phyloP scores from a whole-genome alignment of 805 yeast species.

The Zygosaccharomyces kombuchaensis region DNA sequence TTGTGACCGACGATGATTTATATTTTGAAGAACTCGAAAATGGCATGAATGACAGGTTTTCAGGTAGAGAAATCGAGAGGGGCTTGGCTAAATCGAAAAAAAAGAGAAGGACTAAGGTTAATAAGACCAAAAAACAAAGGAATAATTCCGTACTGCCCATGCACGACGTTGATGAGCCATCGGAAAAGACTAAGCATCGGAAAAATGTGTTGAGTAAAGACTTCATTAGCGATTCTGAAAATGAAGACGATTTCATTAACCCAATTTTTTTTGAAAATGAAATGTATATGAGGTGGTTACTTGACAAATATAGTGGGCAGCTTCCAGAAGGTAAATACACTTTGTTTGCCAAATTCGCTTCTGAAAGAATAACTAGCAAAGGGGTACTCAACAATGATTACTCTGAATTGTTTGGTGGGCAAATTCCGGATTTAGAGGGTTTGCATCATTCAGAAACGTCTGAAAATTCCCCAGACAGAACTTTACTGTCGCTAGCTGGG shows the following conservation, averaged over 20 bases:
- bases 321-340: constrained; percentile 22
- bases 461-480: constrained; percentile 16
- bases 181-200: constrained; percentile 7
- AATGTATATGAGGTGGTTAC: constrained; percentile 32
- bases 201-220: constrained; percentile 28
- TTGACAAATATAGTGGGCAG: constrained; percentile 28
- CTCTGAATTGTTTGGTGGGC: constrained; percentile 29
- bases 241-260: constrained; percentile 21
- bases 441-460: constrained; percentile 3
- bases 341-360: constrained; percentile 26
- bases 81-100: constrained; percentile 28
- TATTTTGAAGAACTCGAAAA: constrained; percentile 28
- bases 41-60: constrained; percentile 5
- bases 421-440: constrained; percentile 16
- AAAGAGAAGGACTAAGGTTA: constrained; percentile 4
- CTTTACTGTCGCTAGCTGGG: constrained; percentile 16
- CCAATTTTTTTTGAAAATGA: constrained; percentile 35
- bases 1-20: constrained; percentile 20
- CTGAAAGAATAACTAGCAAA: constrained; percentile 27
- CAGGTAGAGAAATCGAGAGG: constrained; percentile 12
- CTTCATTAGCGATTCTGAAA: constrained; percentile 34
- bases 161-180: constrained; percentile 13
- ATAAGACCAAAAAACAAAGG: constrained; percentile 1
- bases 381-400: constrained; percentile 23
- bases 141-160: constrained; percentile 13